A percentile compares a stretch with the other conserved stretches of the same genome.
Conservation (phyloP, 306 rosid species). For the Quercus robur region DNA sequence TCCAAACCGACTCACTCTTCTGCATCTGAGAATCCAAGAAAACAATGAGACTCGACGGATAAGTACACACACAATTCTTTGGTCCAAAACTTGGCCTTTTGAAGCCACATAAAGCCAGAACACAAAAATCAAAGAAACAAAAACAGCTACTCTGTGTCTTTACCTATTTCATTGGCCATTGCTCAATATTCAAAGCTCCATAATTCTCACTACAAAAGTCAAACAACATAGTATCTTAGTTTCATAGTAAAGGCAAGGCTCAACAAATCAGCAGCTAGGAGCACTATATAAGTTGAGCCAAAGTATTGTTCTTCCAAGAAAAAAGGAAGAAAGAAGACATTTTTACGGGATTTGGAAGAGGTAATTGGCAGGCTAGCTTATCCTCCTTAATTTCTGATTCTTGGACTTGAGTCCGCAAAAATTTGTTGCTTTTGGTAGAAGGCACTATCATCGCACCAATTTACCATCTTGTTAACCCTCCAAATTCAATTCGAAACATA, state of each 20-base stretch:
- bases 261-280: not conserved
- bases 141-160: not conserved
- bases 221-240: not conserved
- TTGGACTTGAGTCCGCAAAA: too few species aligned
- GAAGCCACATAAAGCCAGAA: slow-evolving; percentile 16
- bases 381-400: too few species aligned
- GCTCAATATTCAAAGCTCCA: not conserved
- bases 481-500: not conserved
- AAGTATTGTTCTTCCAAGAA: not conserved
- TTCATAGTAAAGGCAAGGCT: not conserved
- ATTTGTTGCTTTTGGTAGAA: too few species aligned
- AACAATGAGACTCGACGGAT: slow-evolving; percentile 18
- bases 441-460: too few species aligned
- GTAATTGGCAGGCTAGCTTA: not conserved
- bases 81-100: slow-evolving; percentile 10
- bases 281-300: not conserved
- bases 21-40: not conserved
- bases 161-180: not conserved
- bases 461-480: not conserved
- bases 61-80: not conserved
- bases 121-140: not conserved
- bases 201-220: not conserved
- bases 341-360: not conserved
- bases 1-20: not conserved
- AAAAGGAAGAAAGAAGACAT: not conserved